These are phyloP conservation scores for Phalaenopsis aphrodite DNA, from an alignment of 106 monocot species.

Conservation along the genomic window DNA sequence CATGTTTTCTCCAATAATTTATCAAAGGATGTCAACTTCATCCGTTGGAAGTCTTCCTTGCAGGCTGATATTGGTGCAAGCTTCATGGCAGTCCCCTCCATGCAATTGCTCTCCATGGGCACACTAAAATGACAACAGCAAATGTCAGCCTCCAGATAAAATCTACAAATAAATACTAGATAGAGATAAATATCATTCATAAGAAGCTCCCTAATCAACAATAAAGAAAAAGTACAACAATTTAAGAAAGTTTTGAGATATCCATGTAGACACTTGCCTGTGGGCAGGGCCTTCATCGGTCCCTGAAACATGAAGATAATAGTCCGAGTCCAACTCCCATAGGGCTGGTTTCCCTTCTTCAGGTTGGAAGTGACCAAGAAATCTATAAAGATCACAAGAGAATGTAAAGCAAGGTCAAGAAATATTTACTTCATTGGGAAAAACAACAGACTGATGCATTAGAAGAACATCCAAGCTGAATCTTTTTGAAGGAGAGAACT, in stretches of 20 bases:
- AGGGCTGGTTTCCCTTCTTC: constrained; percentile 97
- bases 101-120: constrained; percentile 7
- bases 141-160: background rate
- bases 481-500: background rate
- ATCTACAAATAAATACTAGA: background rate
- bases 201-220: background rate
- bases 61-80: constrained; percentile 77
- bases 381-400: constrained; percentile 42
- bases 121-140: constrained; percentile 29
- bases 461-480: background rate
- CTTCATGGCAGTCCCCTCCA: constrained; percentile 19
- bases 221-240: background rate
- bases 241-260: background rate
- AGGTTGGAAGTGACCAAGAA: constrained; percentile 92
- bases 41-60: constrained; percentile 71
- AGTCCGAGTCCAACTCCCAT: constrained; percentile 97
- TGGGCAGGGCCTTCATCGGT: constrained; percentile 41
- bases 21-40: constrained; percentile 88
- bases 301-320: constrained; percentile 92
- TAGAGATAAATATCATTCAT: background rate
- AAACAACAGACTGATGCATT: background rate
- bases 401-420: background rate
- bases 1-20: constrained; percentile 76
- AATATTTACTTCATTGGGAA: background rate
- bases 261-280: constrained; percentile 21